Conservation (phyloP, 1,284 basidiomycete genomes). For the Leccinum angustisporum region DNA sequence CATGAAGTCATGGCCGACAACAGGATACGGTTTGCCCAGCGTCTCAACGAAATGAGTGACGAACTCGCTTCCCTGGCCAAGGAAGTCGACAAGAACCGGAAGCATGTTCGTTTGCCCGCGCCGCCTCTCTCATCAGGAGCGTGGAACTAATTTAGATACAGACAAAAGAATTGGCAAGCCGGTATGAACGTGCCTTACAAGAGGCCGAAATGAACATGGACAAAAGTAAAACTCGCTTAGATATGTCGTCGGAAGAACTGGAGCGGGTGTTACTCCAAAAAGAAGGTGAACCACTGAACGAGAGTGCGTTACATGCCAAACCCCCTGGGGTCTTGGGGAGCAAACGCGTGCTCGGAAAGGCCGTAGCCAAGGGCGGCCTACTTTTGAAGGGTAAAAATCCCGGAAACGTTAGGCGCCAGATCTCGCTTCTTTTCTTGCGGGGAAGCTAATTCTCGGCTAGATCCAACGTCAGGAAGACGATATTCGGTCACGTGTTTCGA, state of each 20-base stretch:
- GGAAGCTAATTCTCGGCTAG: conserved; percentile 40
- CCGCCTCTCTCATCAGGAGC: conserved; percentile 4
- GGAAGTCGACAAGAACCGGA: conserved; percentile 93
- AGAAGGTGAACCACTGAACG: conserved; percentile 88
- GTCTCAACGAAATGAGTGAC: conserved; percentile 93
- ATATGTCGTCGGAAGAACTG: conserved; percentile 90
- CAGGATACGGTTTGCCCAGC: conserved; percentile 79
- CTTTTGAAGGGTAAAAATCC: conserved; percentile 94
- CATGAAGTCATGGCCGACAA: conserved; percentile 92
- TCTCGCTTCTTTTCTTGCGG: conserved; percentile 3
- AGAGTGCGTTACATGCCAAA: conserved; percentile 67
- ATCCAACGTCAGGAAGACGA: conserved; percentile 96
- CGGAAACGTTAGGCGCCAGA: conserved; percentile 65
- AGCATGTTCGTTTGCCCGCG: conserved; percentile 57
- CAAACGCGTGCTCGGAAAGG: conserved; percentile 79
- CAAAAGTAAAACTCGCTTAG: conserved; percentile 86
- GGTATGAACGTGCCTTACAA: conserved; percentile 86
- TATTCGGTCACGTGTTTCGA: conserved; percentile 80
- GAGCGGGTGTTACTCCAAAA: conserved; percentile 93
- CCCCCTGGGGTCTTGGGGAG: conserved; percentile 56
- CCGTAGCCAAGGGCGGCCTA: conserved; percentile 88
- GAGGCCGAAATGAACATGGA: conserved; percentile 90
- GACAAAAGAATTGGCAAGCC: conserved; percentile 87
- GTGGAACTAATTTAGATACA: conserved; percentile 33
- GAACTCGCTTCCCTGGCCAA: conserved; percentile 84